Conservation (phyloP, 2,329 filamentous ascomycete genomes). For the Nigrospora oryzae region DNA sequence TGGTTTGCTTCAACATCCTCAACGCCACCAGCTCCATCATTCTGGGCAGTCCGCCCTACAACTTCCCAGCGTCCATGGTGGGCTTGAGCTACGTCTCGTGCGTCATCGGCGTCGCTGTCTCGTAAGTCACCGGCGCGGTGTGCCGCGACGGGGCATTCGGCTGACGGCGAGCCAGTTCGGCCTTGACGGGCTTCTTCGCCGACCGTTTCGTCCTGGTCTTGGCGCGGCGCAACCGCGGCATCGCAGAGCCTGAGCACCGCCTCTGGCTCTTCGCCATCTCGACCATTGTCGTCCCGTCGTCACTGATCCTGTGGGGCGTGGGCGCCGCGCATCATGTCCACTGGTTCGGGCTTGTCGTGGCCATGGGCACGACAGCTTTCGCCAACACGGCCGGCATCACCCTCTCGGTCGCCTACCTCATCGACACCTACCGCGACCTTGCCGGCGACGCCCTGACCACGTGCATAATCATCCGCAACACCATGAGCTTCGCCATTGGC, state of each 20-base stretch:
- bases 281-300: constrained; percentile 14
- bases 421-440: constrained; percentile 31
- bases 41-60: constrained; percentile 25
- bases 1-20: constrained; percentile 34
- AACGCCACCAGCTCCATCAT: constrained; percentile 33
- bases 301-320: constrained; percentile 19
- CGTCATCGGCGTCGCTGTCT: constrained; percentile 22
- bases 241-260: constrained; percentile 31
- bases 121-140: constrained; percentile 8
- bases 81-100: constrained; percentile 28
- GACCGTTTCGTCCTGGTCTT: constrained; percentile 28
- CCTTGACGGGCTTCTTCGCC: constrained; percentile 24
- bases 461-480: constrained; percentile 30
- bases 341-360: constrained; percentile 32
- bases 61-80: constrained; percentile 28
- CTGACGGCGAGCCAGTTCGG: constrained; percentile 6
- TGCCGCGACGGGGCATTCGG: not conserved
- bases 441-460: constrained; percentile 29
- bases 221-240: constrained; percentile 29
- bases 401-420: constrained; percentile 28
- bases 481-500: constrained; percentile 27
- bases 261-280: constrained; percentile 28
- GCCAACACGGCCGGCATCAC: constrained; percentile 25
- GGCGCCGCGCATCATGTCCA: constrained; percentile 26
- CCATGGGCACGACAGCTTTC: constrained; percentile 26